Base-by-base conservation (phyloP, 2,329 filamentous ascomycete genomes). In the Akanthomyces uredinophilus region DNA sequence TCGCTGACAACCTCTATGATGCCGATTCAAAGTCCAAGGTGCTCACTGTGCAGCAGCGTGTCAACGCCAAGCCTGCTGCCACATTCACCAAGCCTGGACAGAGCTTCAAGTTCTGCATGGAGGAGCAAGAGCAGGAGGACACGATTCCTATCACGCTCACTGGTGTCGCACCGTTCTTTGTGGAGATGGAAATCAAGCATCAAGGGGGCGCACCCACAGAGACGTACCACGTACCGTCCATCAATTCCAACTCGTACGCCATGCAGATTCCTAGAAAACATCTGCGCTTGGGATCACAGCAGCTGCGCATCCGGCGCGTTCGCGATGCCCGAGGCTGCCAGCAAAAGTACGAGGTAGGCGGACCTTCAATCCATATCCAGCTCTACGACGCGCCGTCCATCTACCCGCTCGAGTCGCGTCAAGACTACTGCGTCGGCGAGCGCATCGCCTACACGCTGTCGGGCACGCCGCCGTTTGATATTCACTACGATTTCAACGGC, bases 351-450 rank as follows among this genome's bases (percentile, higher is more conserved):
- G 88, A 91, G 56, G 79, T 83, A 53, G 85, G 86, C 64, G 83
- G 86, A 0, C 89, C 91, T 0, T 87, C 90, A 10, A 91, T 99
- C 18, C 90, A 96, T 70, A 90, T 99, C 54, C 89, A 94, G 64
- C 90, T 99, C 8, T 96, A 93, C 69, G 92, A 98, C 69, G 91
- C 95, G 0, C 95, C 95, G 1, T 90, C 90, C 7, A 96, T 98
- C 68, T 91, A 93, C 63, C 87, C 94, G 3, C 82, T 96, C 41
- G 93, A 98, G 71, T 87, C 90, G 27, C 87, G 90, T 64, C 83
- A 83, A 18, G 91, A 99, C 77, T 97, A 94, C 77, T 99, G 95
- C 74, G 93, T 99, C 13, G 95, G 96, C 66, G 95, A 99, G 74
- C 89, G 93, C 60, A 89, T 99, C 66, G 90, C 91, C 4, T 99